Base-by-base conservation (phyloP, 1,284 basidiomycete genomes). In the Chalciporus sp. region DNA sequence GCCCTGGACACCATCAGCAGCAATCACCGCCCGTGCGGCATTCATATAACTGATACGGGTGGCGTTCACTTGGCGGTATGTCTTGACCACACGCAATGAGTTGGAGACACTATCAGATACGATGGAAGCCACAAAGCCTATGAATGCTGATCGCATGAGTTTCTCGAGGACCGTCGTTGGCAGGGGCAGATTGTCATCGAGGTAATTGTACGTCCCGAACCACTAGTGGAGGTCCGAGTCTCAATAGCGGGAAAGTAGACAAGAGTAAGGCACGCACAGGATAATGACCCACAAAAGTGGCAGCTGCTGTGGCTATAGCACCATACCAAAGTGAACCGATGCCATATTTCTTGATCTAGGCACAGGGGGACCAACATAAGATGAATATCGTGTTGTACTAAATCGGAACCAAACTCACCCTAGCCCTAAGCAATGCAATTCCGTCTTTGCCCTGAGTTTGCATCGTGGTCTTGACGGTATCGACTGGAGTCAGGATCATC, bases 211-310 rank as follows among this genome's bases (percentile, higher is more conserved):
- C 7, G 90, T 92, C 40, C 79, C 83, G 69, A 88, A 88, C 87
- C 87, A 90, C 82, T 86, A 43, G 39, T 11, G 43, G 6, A 35
- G 14, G 17, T 19, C 14, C 31, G 14, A 27, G 40, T 58, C 44
- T 47, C 42, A 33, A 29, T 9, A 44, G 9, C 43, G 10, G n/a
- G 9, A 23, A 37, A 2, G 31, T 2, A 45, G 6, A 43, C 12
- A 46, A 7, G 28, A 29, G 8, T 29, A 39, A 26, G 17, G 8
- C 29, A 69, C 79, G 16, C 61, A 83, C 84, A 5, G 88, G 89
- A 69, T 92, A 95, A 69, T 92, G 82, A 0, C 94, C 94, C n/a
- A 94, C 92, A 61, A 95, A 94, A 0, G 92, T 94, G 7, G 93
- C 94, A 6, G 86, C 92, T 1, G 92, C 93, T 0, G 93, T 95